A percentile compares a stretch with the other conserved stretches of the same genome.
phyloP scores from a whole-genome alignment of 441 rosid genomes.

The Mallotus japonicus region DNA sequence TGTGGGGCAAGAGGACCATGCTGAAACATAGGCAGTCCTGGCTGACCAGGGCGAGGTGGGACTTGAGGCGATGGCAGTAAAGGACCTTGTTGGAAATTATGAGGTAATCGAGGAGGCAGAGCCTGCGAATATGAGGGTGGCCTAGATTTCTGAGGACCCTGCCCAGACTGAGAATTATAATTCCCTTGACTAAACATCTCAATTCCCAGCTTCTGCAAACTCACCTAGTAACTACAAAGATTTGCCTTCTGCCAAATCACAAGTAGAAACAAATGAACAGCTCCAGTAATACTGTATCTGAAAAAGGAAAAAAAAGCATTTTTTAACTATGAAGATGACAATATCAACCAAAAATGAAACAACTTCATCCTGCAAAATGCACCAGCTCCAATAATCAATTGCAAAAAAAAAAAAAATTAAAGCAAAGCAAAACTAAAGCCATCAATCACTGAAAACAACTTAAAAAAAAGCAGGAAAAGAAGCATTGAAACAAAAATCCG shows the following conservation, averaged over 20 bases:
- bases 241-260: slow-evolving; percentile 4
- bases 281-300: slow-evolving; percentile 1
- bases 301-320: not conserved
- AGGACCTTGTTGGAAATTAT: slow-evolving; percentile 30
- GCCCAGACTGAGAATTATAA: slow-evolving; percentile 37
- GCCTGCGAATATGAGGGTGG: slow-evolving; percentile 32
- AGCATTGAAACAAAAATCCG: not conserved
- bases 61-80: slow-evolving; percentile 22
- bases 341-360: no score
- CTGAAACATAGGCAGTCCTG: slow-evolving; percentile 33
- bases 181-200: slow-evolving; percentile 46
- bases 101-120: slow-evolving; percentile 27
- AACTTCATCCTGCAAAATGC: no score
- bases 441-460: not conserved
- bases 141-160: slow-evolving; percentile 36
- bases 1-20: slow-evolving; percentile 35
- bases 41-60: slow-evolving; percentile 30
- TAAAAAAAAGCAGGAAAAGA: not conserved
- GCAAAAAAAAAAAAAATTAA: not conserved
- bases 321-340: no score
- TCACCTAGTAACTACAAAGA: not conserved
- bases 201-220: slow-evolving; percentile 11
- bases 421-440: not conserved
- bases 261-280: not conserved
- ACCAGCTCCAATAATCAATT: no score